Evolutionary conservation across 108 stramenopile genomes (phyloP).

Genomic region (Nannochloropsis gaditana): DNA sequence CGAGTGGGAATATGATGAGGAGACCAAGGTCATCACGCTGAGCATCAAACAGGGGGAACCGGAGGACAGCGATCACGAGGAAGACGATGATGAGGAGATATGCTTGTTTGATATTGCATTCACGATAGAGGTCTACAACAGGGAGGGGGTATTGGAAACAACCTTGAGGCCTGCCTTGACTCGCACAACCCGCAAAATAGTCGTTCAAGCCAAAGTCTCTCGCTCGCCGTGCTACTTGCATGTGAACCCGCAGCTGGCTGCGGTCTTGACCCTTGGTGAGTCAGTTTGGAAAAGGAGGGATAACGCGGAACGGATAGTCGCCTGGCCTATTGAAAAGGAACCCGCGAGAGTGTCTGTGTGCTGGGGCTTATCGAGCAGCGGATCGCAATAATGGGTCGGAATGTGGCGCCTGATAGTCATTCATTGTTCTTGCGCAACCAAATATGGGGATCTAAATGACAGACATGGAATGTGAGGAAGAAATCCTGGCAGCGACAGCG

Average conservation of each 20-base stretch:
- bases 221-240: background rate
- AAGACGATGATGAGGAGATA: background rate
- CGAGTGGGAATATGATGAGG: background rate
- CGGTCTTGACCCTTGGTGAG: background rate
- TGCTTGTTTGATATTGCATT: background rate
- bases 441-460: background rate
- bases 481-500: background rate
- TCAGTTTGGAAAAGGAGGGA: background rate
- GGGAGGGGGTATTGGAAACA: background rate
- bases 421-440: too few relatives aligned
- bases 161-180: background rate
- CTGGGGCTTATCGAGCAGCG: too few relatives aligned
- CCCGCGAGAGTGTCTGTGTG: too few relatives aligned
- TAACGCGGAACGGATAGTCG: background rate
- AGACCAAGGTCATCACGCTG: background rate
- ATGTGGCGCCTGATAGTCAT: too few relatives aligned
- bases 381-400: too few relatives aligned
- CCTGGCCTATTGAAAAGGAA: too few relatives aligned
- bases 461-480: background rate
- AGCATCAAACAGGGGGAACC: background rate
- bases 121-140: background rate
- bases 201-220: background rate
- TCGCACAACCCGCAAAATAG: background rate
- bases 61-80: background rate
- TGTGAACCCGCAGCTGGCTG: background rate